Conservation (phyloP, 352 stramenopile genomes). For the Globisporangium takayamanum region DNA sequence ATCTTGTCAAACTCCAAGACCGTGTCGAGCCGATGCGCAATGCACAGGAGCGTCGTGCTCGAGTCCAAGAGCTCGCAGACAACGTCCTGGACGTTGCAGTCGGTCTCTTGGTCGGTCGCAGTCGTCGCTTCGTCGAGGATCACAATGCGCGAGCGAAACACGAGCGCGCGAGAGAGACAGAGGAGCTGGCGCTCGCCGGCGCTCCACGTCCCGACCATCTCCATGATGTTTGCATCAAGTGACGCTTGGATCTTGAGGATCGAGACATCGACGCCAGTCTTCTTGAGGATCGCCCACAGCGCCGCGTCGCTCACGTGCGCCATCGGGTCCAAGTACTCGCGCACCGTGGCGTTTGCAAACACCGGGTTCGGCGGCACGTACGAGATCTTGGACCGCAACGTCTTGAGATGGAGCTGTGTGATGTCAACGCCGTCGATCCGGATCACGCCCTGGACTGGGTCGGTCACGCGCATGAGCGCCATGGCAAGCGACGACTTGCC, state of each 20-base stretch:
- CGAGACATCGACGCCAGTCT: constrained; percentile 37
- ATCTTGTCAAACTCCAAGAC: constrained; percentile 91
- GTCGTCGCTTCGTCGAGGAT: constrained; percentile 95
- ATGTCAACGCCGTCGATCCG: constrained; percentile 88
- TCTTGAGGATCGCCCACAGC: constrained; percentile 36
- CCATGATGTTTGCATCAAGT: constrained; percentile 24
- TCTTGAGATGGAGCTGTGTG: constrained; percentile 26
- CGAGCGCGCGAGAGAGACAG: constrained; percentile 88
- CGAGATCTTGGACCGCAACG: constrained; percentile 38
- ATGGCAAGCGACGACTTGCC: constrained; percentile 58
- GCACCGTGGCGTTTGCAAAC: constrained; percentile 88
- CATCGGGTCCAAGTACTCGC: constrained; percentile 92
- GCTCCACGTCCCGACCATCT: constrained; percentile 88
- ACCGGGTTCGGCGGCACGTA: constrained; percentile 90
- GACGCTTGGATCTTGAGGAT: constrained; percentile 24
- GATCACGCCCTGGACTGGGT: constrained; percentile 50
- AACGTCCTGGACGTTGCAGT: constrained; percentile 50
- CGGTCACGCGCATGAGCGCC: constrained; percentile 45
- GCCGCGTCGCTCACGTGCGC: constrained; percentile 50
- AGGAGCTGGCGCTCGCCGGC: constrained; percentile 93
- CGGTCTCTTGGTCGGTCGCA: constrained; percentile 62
- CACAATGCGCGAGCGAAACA: constrained; percentile 84
- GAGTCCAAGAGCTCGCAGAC: constrained; percentile 84
- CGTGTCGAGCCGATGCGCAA: constrained; percentile 91
- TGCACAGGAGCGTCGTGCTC: constrained; percentile 89